Base-by-base conservation (phyloP, 2,329 filamentous ascomycete species). In the Boeremia lycopersici region DNA sequence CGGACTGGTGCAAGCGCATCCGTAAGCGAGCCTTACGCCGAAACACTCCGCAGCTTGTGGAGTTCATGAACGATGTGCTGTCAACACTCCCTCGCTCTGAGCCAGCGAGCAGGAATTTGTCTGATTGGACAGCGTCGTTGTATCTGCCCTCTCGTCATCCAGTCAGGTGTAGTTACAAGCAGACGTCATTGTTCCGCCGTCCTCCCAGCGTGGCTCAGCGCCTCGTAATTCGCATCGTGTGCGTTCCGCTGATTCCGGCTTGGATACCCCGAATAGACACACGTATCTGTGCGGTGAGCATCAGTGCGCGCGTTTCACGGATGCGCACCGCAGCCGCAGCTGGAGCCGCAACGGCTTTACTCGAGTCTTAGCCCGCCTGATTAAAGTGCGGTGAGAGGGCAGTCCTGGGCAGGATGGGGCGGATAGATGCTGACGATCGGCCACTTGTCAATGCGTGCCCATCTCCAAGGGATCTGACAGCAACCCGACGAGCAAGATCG, bases 271-370 rank as follows among this genome's bases (percentile, higher is more conserved):
- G 47, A 11, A n/a, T 31, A 36, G 6, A 13, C 46, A 15, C 15
- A 6, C 2, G 15, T 13, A 3, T 19, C 34, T 36, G 36, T 30
- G 28, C 35, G 30, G 40, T 30, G 26, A 49, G n/a, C 15, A 30
- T 38, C 52, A 50, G 36, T 49, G 47, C 52, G 28, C 41, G 1
- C 23, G 52, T 55, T 50, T 55, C 46, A 55, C 52, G 41, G 41
- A 55, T 36, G 12, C 23, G 23, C 36, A 36, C 41, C 36, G 42
- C 36, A 50, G 52, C 46, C 52, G 46, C n/a, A 28, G 7, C 41
- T 41, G 41, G 25, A 38, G 42, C 41, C 41, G 47, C 41, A 34
- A 38, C 41, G 52, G 52, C 52, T 55, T 50, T 55, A 50, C 41
- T 49, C 31, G 30, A 23, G 19, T 23, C 19, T 5, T 23, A 23